Conservation (phyloP, 2,329 filamentous ascomycete species). For the Diaporthe citriasiana region DNA sequence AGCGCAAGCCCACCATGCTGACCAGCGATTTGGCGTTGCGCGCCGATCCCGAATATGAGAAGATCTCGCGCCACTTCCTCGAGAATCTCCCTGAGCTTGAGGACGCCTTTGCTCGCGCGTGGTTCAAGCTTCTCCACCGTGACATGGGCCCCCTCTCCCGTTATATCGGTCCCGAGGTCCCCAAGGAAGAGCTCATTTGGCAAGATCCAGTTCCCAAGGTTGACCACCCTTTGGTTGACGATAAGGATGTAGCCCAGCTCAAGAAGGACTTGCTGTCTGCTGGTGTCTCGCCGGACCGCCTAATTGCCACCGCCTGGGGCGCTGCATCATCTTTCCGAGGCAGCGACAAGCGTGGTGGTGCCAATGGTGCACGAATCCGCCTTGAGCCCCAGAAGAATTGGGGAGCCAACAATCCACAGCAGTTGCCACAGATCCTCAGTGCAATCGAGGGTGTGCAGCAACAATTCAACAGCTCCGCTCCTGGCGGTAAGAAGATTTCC, state of each 20-base stretch:
- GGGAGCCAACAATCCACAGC: slow-evolving; percentile 80
- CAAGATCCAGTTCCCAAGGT: slow-evolving; percentile 78
- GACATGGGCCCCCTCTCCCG: slow-evolving; percentile 80
- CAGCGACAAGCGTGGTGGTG: slow-evolving; percentile 85
- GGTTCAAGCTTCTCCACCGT: slow-evolving; percentile 88
- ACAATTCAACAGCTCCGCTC: slow-evolving; percentile 73
- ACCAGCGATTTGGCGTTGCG: slow-evolving; percentile 82
- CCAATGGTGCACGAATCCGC: slow-evolving; percentile 84
- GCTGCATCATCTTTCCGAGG: slow-evolving; percentile 80
- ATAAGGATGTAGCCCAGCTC: slow-evolving; percentile 73
- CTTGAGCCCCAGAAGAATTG: slow-evolving; percentile 80
- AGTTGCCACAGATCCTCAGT: slow-evolving; percentile 73
- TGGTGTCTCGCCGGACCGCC: slow-evolving; percentile 71
- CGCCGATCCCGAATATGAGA: slow-evolving; percentile 79
- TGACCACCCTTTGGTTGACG: slow-evolving; percentile 70
- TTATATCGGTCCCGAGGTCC: slow-evolving; percentile 82
- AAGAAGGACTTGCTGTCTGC: slow-evolving; percentile 78
- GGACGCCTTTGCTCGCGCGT: slow-evolving; percentile 79
- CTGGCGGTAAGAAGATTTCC: slow-evolving; percentile 78
- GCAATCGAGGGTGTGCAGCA: slow-evolving; percentile 76
- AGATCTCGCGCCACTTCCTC: slow-evolving; percentile 80
- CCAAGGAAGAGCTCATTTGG: slow-evolving; percentile 78
- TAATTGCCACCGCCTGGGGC: slow-evolving; percentile 78
- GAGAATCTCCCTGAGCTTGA: slow-evolving; percentile 77
- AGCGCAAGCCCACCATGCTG: slow-evolving; percentile 82